These are phyloP conservation scores for Fusarium burgessii DNA, from an alignment of 2,329 filamentous ascomycete genomes.

Conservation along the genomic window DNA sequence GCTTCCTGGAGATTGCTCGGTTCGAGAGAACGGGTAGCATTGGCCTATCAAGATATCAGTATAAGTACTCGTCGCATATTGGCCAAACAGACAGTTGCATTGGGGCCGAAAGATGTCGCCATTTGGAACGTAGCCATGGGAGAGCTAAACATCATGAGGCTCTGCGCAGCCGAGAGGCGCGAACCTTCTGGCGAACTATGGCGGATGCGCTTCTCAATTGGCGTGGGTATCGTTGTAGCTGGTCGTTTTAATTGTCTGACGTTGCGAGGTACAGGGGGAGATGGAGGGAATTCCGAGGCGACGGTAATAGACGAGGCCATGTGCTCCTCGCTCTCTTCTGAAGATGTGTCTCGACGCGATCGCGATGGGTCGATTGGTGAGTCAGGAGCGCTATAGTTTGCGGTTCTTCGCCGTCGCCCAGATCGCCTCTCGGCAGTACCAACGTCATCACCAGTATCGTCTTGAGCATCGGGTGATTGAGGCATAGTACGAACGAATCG, in stretches of 20 bases:
- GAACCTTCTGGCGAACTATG: constrained; percentile 46
- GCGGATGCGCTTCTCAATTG: constrained; percentile 42
- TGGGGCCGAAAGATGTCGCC: constrained; percentile 37
- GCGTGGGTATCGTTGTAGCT: constrained; percentile 31
- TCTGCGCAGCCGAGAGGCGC: constrained; percentile 46
- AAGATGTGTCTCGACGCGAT: constrained; percentile 38
- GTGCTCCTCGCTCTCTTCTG: constrained; percentile 43
- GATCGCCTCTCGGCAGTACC: constrained; percentile 40
- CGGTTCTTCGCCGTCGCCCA: constrained; percentile 35
- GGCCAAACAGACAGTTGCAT: constrained; percentile 31
- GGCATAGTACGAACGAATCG: constrained; percentile 42
- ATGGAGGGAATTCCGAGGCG: constrained; percentile 43
- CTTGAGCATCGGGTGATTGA: constrained; percentile 41
- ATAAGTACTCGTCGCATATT: not conserved
- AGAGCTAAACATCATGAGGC: constrained; percentile 48
- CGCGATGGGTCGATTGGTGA: constrained; percentile 34
- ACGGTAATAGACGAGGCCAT: constrained; percentile 46
- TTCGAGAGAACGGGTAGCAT: constrained; percentile 37
- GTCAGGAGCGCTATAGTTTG: constrained; percentile 38
- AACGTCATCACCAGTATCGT: constrained; percentile 35
- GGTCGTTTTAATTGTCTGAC: constrained; percentile 42
- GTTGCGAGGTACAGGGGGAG: constrained; percentile 41
- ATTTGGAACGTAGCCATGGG: constrained; percentile 48
- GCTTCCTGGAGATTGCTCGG: constrained; percentile 40
- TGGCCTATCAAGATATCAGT: constrained; percentile 22